phyloP scores from a whole-genome alignment of 768 basidiomycete genomes.

The Tulasnella sp. region DNA sequence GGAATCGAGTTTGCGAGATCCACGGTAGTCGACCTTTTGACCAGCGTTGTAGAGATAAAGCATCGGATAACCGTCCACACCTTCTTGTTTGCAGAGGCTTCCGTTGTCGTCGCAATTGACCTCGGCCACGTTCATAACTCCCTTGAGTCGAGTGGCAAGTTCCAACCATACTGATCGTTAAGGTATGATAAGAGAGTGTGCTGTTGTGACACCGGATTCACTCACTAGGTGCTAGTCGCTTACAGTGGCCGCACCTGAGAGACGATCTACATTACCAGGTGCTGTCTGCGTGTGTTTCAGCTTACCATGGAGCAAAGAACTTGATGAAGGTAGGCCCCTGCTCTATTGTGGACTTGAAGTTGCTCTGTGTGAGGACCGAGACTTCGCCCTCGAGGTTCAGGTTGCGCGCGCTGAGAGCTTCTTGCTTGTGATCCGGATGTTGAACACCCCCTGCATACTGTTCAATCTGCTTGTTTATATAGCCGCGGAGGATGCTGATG shows the following conservation, averaged over 20 bases:
- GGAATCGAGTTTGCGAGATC: slow-evolving; percentile 56
- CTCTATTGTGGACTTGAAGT: slow-evolving; percentile 34
- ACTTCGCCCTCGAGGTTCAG: slow-evolving; percentile 34
- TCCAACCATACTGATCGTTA: slow-evolving; percentile 46
- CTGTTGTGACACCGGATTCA: background rate
- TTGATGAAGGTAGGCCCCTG: slow-evolving; percentile 51
- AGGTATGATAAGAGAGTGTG: background rate
- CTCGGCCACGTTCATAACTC: slow-evolving; percentile 64
- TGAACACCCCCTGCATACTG: background rate
- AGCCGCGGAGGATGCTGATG: slow-evolving; percentile 42
- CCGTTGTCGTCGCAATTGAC: slow-evolving; percentile 78
- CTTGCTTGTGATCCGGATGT: slow-evolving; percentile 10
- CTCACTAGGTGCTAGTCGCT: slow-evolving; percentile 64
- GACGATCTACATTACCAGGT: background rate
- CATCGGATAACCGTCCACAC: slow-evolving; percentile 73
- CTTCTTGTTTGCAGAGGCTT: slow-evolving; percentile 50
- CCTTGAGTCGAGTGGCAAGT: slow-evolving; percentile 57
- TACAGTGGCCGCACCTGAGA: slow-evolving; percentile 84
- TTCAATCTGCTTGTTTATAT: slow-evolving; percentile 36
- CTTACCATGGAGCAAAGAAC: slow-evolving; percentile 84
- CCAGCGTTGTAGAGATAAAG: slow-evolving; percentile 50
- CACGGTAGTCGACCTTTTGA: slow-evolving; percentile 58
- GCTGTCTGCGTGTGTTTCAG: background rate
- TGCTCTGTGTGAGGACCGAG: slow-evolving; percentile 33
- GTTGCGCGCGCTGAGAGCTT: slow-evolving; percentile 18